These are phyloP conservation scores for Manihot esculenta DNA, from an alignment of 441 rosid genomes.

Conservation along the genomic window DNA sequence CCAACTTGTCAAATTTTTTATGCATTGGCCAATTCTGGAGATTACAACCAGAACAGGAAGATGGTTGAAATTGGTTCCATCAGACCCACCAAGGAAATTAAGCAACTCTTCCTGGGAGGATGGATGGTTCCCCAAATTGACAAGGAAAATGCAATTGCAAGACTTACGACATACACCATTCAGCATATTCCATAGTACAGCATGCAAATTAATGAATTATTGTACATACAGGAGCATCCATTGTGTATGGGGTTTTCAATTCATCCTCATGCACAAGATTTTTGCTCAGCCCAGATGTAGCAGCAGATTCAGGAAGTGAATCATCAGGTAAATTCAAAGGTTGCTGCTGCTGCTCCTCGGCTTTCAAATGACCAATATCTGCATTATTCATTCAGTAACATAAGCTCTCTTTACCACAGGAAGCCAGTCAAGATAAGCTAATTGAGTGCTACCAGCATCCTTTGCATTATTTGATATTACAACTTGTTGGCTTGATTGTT, in stretches of 20 bases:
- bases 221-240: slow-evolving; percentile 68
- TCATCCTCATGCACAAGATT: slow-evolving; percentile 69
- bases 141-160: not conserved
- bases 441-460: slow-evolving; percentile 51
- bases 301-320: slow-evolving; percentile 54
- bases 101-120: not conserved
- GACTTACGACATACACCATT: not conserved
- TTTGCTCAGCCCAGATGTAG: slow-evolving; percentile 50
- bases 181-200: slow-evolving; percentile 9
- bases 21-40: not conserved
- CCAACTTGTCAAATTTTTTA: slow-evolving; percentile 3
- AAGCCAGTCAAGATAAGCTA: not conserved
- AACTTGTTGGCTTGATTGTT: slow-evolving; percentile 69
- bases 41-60: not conserved
- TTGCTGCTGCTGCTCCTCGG: slow-evolving; percentile 65
- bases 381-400: slow-evolving; percentile 27
- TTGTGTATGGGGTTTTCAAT: slow-evolving; percentile 50
- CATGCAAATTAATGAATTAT: slow-evolving; percentile 8
- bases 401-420: not conserved
- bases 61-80: not conserved
- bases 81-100: not conserved
- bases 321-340: slow-evolving; percentile 69
- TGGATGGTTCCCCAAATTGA: not conserved
- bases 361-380: slow-evolving; percentile 59
- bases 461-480: slow-evolving; percentile 45